These are phyloP conservation scores for Sorghum bicolor DNA, from an alignment of 176 grass and related monocot genomes.

Conservation along the genomic window Sorghum_bicolor_NCBIv3 NC_012870.2:56988001-56988500, in stretches of 20 bases:
- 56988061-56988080: too few relatives aligned
- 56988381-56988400: neutral
- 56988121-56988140: too few relatives aligned
- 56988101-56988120: too few relatives aligned
- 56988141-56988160: neutral
- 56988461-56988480: conserved; percentile 11
- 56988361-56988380: conserved; percentile 17
- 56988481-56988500: conserved; percentile 1
- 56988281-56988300: neutral
- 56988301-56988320: neutral
- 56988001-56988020: too few relatives aligned
- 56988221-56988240: neutral
- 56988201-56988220: neutral
- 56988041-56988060: too few relatives aligned
- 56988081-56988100: too few relatives aligned
- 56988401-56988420: neutral
- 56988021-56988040: too few relatives aligned
- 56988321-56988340: neutral
- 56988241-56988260: neutral
- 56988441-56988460: neutral
- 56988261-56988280: neutral
- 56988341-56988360: neutral
- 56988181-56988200: neutral
- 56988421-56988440: neutral
- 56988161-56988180: neutral